Conservation (phyloP, 2,329 filamentous ascomycete genomes). For the Calonectria hawksworthii region DNA sequence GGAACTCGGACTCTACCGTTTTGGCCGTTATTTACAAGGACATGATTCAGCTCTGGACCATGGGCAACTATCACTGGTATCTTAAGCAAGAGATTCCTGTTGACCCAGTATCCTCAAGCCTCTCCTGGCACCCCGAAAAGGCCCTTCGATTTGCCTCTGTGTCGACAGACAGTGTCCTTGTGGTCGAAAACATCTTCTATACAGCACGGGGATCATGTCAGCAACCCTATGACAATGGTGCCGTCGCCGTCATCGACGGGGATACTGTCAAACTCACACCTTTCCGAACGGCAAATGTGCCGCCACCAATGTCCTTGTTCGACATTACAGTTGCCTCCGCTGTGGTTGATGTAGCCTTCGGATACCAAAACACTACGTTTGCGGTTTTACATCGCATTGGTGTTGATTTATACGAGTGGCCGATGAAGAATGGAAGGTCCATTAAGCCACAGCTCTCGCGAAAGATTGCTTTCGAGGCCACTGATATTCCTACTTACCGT, state of each 20-base stretch:
- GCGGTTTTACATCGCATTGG: slow-evolving; percentile 78
- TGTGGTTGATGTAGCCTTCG: slow-evolving; percentile 82
- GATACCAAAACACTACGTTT: slow-evolving; percentile 73
- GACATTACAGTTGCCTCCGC: slow-evolving; percentile 75
- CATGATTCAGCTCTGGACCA: slow-evolving; percentile 93
- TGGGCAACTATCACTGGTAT: slow-evolving; percentile 98
- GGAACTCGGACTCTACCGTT: slow-evolving; percentile 94
- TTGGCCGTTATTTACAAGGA: slow-evolving; percentile 84
- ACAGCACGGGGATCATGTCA: slow-evolving; percentile 77
- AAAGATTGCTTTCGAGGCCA: slow-evolving; percentile 55
- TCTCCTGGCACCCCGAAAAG: slow-evolving; percentile 91
- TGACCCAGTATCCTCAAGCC: slow-evolving; percentile 46
- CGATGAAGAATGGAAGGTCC: slow-evolving; percentile 69
- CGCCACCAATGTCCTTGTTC: slow-evolving; percentile 91
- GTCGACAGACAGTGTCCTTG: slow-evolving; percentile 64
- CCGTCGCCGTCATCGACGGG: slow-evolving; percentile 89
- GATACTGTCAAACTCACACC: slow-evolving; percentile 85
- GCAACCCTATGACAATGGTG: slow-evolving; percentile 82
- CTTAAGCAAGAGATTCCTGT: slow-evolving; percentile 87
- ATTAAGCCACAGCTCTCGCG: slow-evolving; percentile 58
- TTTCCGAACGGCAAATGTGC: slow-evolving; percentile 85
- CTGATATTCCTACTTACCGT: slow-evolving; percentile 35
- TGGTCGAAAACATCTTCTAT: slow-evolving; percentile 77
- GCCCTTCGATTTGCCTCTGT: slow-evolving; percentile 76
- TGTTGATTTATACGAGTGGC: slow-evolving; percentile 79